Evolutionary conservation across 306 rosid genomes (phyloP), one percentile per base, ranked within the genome.

Genomic region (Dryas octopetala): DNA sequence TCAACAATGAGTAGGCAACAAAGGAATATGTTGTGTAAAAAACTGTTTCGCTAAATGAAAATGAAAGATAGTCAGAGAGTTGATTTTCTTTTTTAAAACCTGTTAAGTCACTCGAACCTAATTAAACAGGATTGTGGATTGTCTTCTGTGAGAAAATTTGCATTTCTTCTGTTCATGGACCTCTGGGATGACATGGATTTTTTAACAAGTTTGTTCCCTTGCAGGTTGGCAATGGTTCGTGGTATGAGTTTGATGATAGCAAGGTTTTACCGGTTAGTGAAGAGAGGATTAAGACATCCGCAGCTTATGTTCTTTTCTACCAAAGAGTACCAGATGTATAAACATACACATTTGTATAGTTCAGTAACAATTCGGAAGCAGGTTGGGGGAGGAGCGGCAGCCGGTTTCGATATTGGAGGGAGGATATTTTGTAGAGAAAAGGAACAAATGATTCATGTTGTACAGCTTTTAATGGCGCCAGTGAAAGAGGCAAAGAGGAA

Each of bases 221-320:
- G 85, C 96, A 93, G 98, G 84, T 77, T 44, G 88, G 84, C 54
- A 46, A 73, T 15, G 86, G 82, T 23, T 74, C 16, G 62, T 91
- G 98, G 97, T 89, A 83, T 11, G 97, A 89, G 81, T 93, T 93
- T 62, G 92, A 93, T 70, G 98, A 93, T 74, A 86, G 76, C 54
- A 84, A 85, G 78, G 98, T 91, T 79, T 43, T 46, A 51, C 69
- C 83, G 32, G 78, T 80, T n/a, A 41, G 59, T 4, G 86, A 84
- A 61, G 93, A 89, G 16, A 68, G 45, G 63, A 73, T 89, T 45
- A 89, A 87, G 83, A 85, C 91, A 46, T 62, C 91, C 19, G 93
- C 97, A 57, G 98, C 98, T 2, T 91, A 93, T 78, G 91, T 93
- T 77, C 96, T 93, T 79, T 91, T 91, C 86, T 93, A 93, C 84